Evolutionary conservation across 495 filamentous ascomycete genomes (phyloP), one percentile per base, ranked within the genome.

Genomic region (Penicillium flavigenum): DNA sequence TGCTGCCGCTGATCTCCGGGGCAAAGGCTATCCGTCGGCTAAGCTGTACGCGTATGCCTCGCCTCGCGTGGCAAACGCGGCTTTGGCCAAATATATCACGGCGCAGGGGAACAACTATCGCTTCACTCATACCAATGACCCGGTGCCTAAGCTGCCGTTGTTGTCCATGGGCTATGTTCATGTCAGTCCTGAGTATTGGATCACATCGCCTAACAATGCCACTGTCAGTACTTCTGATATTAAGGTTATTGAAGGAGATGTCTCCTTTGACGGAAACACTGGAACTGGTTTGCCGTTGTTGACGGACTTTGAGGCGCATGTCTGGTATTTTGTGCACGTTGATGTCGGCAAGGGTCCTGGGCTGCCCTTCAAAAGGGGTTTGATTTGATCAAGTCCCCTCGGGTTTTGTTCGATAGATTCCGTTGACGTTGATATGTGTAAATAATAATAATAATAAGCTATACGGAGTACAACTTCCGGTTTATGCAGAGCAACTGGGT

Each of bases 1-100:
- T 4, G 85, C 79, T 0, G 84, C 82, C 1, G 82, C 78, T 8
- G 76, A 83, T 62, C 70, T 88, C 50, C 76, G 83, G 9, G 72
- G 72, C 24, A 55, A 62, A 19, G 82, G 80, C 9, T 55, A 74
- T 26, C 50, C 64, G 1, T 56, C 27, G 5, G 60, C 62, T 3
- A 73, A 71, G n/a, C 49, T 85, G n/a, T 87, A 86, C 70, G 86
- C 83, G 7, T 89, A 76, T 71, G 87, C 86, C 57, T 75, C 83
- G 27, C 87, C 87, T 8, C 84, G 85, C 24, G 80, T 87, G 26
- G 87, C 83, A 49, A 83, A 83, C 62, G 43, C 59, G 1, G 70
- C 72, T n/a, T 70, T 88, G 59, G 79, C 76, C 55, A 60, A 72
- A 36, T 83, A 75, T 63, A 75, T 89, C 56, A 75, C 73, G 1